Evolutionary conservation across 2,329 filamentous ascomycete genomes (phyloP), one percentile per base, ranked within the genome.

Genomic region (Hawksworthiomyces lignivorus): DNA sequence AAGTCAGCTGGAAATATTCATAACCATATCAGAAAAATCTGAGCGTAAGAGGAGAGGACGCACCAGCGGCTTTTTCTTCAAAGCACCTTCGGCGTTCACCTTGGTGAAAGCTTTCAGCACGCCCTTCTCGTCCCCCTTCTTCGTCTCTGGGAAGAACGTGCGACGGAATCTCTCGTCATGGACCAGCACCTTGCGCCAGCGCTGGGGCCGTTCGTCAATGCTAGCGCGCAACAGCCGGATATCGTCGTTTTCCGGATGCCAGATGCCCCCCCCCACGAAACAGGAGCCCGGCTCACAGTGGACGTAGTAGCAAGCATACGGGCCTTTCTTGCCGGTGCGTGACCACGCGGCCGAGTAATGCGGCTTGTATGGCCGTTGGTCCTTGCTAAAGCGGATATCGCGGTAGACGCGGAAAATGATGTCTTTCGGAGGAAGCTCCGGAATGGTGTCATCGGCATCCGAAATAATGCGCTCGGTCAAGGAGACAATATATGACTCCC

Each of bases 261-360:
- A 95, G 14, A 94, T 65, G 1, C 89, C 88, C 35, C 86, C 87
- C 44, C 84, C 88, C 31, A 94, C 68, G 52, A 90, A 84, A 56
- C 78, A 82, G 38, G 32, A 35, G 15, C 68, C 69, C 10, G 88
- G 87, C 57, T 90, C 77, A 49, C 86, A 73, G 59, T 94, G 87
- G 17, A 95, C 65, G 63, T 94, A 95, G 64, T 95, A 95, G 56
- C 80, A 82, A 7, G 88, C 88, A 61, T 92, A 94, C 9, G 84
- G 82, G 0, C 87, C 87, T 62, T 95, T 94, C 41, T 84, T 76
- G 17, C 88, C 88, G 0, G 87, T 94, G 17, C 88, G 80, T 43
- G 85, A 92, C 80, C 86, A 94, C 19, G 86, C 85, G 28, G 84
- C 87, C 9, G 84, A 85, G 62, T 89, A 94, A 63, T 89, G 78